phyloP scores from a whole-genome alignment of 1,139 yeast species.

The Suhomyces bolitotheri region DNA sequence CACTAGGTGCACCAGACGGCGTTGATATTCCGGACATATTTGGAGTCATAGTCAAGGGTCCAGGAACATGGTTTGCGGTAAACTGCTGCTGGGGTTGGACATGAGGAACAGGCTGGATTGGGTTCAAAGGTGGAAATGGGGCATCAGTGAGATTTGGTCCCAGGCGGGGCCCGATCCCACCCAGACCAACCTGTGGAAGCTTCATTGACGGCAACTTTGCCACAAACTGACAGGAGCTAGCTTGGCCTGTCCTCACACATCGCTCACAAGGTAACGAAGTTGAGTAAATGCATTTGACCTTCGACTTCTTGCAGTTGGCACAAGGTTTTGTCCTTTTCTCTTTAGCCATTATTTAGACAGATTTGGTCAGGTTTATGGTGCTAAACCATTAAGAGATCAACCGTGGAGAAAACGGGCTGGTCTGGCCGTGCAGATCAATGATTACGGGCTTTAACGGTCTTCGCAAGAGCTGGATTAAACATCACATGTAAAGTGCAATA shows the following conservation, averaged over 20 bases:
- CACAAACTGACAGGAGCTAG: constrained; percentile 52
- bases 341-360: constrained; percentile 39
- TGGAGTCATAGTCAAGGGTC: constrained; percentile 3
- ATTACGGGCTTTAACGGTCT: too few relatives aligned
- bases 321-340: constrained; percentile 62
- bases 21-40: constrained; percentile 3
- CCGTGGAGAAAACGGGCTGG: too few relatives aligned
- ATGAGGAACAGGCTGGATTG: constrained; percentile 6
- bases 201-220: constrained; percentile 51
- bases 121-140: constrained; percentile 21
- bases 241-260: constrained; percentile 52
- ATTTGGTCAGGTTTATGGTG: too few relatives aligned
- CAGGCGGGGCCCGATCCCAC: constrained; percentile 2
- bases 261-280: constrained; percentile 57
- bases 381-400: too few relatives aligned
- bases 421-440: too few relatives aligned
- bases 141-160: constrained; percentile 5
- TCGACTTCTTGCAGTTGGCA: constrained; percentile 60
- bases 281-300: constrained; percentile 59
- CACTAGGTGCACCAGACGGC: background rate
- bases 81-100: background rate
- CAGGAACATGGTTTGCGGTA: constrained; percentile 1
- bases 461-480: too few relatives aligned
- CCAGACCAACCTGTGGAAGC: constrained; percentile 35
- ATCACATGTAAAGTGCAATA: too few relatives aligned